Conservation (phyloP, 75 land plant genomes). For the Cryptomeria japonica region DNA sequence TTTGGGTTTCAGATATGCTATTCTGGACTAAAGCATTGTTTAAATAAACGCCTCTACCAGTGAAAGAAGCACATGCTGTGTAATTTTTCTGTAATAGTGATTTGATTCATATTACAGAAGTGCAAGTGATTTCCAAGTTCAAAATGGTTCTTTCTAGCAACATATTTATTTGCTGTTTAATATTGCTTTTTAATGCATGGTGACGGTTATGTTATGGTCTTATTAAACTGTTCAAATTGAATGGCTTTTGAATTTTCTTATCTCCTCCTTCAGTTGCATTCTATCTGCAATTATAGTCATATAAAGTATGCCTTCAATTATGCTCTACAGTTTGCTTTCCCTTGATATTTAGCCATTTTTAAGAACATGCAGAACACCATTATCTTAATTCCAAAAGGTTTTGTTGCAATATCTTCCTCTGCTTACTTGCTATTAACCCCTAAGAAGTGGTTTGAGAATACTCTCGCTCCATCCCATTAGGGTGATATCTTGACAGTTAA, state of each 20-base stretch:
- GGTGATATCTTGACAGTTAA: not conserved
- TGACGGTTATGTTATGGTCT: not conserved
- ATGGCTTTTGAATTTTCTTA: not conserved
- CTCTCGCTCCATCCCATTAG: not conserved
- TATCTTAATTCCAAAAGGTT: not conserved
- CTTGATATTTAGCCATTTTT: not conserved
- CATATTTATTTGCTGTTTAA: not conserved
- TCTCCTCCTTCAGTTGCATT: not conserved
- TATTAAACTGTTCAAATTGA: not conserved
- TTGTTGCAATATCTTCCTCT: not conserved
- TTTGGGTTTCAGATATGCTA: not conserved
- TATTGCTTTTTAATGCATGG: not conserved
- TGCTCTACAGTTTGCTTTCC: not conserved
- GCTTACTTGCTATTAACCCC: not conserved
- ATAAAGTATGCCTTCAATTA: not conserved
- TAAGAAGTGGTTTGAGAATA: not conserved
- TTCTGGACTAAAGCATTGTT: not conserved
- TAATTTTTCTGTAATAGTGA: not conserved
- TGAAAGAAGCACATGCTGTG: not conserved
- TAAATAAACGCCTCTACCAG: not conserved
- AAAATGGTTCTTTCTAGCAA: not conserved
- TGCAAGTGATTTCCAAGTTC: not conserved
- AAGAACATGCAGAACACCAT: not conserved
- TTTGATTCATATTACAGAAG: not conserved
- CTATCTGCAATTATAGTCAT: not conserved